phyloP scores from a whole-genome alignment of 2,329 filamentous ascomycete species.

The Nemania serpens region DNA sequence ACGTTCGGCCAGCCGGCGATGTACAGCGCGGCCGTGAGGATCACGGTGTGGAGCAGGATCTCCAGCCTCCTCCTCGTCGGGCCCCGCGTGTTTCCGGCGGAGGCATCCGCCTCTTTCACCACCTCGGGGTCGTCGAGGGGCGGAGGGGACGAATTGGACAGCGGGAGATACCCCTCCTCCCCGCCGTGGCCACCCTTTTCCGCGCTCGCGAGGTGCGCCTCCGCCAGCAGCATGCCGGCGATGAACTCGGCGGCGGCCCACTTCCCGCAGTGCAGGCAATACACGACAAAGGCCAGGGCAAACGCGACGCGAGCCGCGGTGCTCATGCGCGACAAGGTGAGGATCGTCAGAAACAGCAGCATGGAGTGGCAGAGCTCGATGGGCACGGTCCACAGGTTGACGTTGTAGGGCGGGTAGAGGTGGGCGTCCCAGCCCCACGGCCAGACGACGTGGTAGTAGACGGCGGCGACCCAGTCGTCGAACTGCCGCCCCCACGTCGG shows the following conservation, averaged over 20 bases:
- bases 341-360: conserved; percentile 49
- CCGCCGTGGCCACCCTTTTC: not conserved
- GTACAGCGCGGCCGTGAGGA: conserved; percentile 41
- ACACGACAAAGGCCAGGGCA: conserved; percentile 43
- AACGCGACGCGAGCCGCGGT: conserved; percentile 40
- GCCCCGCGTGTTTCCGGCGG: not conserved
- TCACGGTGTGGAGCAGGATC: conserved; percentile 30
- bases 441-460: conserved; percentile 31
- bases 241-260: conserved; percentile 54
- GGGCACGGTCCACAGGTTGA: conserved; percentile 55
- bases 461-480: conserved; percentile 35
- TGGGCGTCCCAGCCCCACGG: conserved; percentile 40
- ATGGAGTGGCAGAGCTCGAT: conserved; percentile 53
- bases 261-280: conserved; percentile 46
- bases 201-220: conserved; percentile 47
- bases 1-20: conserved; percentile 49
- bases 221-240: conserved; percentile 51
- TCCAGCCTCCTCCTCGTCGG: conserved; percentile 4
- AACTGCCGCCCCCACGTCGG: conserved; percentile 36
- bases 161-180: not conserved
- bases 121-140: not conserved
- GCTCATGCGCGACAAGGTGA: conserved; percentile 43
- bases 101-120: not conserved
- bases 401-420: conserved; percentile 43
- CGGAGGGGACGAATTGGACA: not conserved